Base-by-base conservation (phyloP, 1,284 basidiomycete species). In the Pseudozyma hubeiensis region DNA sequence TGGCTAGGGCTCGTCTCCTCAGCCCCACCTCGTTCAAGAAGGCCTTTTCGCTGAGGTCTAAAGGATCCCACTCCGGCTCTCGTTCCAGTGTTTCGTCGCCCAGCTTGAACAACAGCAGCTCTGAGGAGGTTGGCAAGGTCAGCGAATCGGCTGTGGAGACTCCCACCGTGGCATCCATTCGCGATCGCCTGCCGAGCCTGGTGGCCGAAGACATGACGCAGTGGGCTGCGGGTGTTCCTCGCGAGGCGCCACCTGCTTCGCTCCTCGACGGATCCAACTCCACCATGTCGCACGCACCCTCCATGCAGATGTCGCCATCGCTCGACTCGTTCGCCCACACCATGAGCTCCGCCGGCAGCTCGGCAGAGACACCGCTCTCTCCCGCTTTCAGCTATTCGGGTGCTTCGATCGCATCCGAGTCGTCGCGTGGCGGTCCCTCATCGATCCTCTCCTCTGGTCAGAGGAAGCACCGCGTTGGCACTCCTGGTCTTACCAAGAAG, bases 1-100 rank as follows among this genome's bases (percentile, higher is more conserved):
- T 49, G 44, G 54, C 60, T 5, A 47, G 63, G 2, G 59, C 63
- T 41, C 64, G 58, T 19, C 60, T 64, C 45, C 58, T 67, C 50
- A 67, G 64, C 61, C 70, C 70, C 9, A 45, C 56, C 40, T 41
- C 57, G n/a, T 62, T 73, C 56, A 73, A 48, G 33, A 73, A 61
- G 61, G 56, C 70, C n/a, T 68, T 73, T 19, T 55, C 59, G 35
- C 59, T 66, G 52, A 70, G 52, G 45, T 58, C 46, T 41, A 64
- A 69, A 53, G 37, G 51, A 8, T 58, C 59, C n/a, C 10, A 13
- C 19, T 47, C 62, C 5, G 58, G 39, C 43, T 59, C 65, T 16
- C 55, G 29, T 19, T 47, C 52, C 24, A 29, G 13, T 41, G 55
- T 43, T 39, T 62, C 58, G 17, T 54, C 68, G 37, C 51, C 68